Conservation (phyloP, 805 yeast genomes). For the Pichia rugopelliculosa region DNA sequence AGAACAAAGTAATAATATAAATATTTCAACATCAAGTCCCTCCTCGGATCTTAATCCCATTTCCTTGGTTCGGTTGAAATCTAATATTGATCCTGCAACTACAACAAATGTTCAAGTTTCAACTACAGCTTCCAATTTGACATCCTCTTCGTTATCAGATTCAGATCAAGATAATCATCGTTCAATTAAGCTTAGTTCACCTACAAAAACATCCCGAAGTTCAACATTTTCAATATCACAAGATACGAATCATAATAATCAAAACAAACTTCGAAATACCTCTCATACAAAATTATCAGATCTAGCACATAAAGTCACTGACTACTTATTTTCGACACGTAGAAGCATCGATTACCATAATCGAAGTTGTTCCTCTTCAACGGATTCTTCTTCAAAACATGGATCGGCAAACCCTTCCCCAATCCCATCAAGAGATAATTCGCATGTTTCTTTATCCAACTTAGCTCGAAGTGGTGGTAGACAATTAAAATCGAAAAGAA, state of each 20-base stretch:
- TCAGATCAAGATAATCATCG: not conserved
- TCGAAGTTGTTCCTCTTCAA: constrained; percentile 6
- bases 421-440: constrained; percentile 17
- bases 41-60: constrained; percentile 1
- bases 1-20: not conserved
- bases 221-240: constrained; percentile 1
- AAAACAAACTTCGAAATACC: not conserved
- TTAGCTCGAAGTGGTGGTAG: constrained; percentile 13
- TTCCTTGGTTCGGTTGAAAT: not conserved
- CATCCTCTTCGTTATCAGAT: not conserved
- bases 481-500: constrained; percentile 4
- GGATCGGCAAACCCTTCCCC: constrained; percentile 14
- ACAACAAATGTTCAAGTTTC: constrained; percentile 5
- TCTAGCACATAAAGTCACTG: constrained; percentile 25
- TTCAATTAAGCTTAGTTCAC: not conserved
- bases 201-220: constrained; percentile 3
- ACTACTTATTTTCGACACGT: constrained; percentile 17
- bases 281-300: constrained; percentile 24
- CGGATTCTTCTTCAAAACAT: not conserved
- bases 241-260: not conserved
- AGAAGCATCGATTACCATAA: constrained; percentile 13
- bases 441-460: constrained; percentile 22
- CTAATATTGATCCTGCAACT: not conserved
- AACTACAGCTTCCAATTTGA: not conserved
- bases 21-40: not conserved